Evolutionary conservation across 306 rosid genomes (phyloP).

Genomic region (Vicia faba): DNA sequence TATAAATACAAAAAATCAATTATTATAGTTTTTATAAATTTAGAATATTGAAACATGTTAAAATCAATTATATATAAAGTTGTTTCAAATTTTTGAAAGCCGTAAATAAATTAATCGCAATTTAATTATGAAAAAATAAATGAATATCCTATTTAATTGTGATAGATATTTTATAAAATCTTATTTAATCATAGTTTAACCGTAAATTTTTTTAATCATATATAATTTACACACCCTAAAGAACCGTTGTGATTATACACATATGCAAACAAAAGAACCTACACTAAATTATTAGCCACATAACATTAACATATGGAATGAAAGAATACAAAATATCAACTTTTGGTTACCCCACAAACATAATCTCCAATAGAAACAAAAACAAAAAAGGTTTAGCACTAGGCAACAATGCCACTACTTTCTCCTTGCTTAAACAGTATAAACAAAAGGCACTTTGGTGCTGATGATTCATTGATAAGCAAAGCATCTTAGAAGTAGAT

Average conservation of each 20-base stretch:
- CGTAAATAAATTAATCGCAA: no score
- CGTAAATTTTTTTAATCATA: no score
- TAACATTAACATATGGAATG: constrained; percentile 3
- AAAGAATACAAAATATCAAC: constrained; percentile 26
- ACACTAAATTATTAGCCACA: background rate
- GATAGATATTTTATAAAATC: no score
- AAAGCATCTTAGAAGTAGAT: constrained; percentile 47
- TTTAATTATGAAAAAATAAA: no score
- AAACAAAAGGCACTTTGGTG: constrained; percentile 39
- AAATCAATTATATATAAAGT: background rate
- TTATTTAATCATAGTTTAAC: no score
- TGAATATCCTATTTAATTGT: no score
- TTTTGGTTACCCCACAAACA: constrained; percentile 23
- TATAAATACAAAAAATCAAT: background rate
- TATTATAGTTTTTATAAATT: background rate
- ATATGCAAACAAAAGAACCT: background rate
- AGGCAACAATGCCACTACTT: constrained; percentile 36
- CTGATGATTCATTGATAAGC: constrained; percentile 39
- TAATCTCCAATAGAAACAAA: constrained; percentile 38
- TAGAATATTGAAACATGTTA: background rate
- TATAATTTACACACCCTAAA: no score
- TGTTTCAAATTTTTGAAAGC: no score
- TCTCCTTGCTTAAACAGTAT: constrained; percentile 17
- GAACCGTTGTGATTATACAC: no score
- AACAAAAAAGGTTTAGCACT: constrained; percentile 34